A percentile compares a stretch with the other conserved stretches of the same genome.
These are phyloP conservation scores for Hura crepitans DNA, from an alignment of 441 rosid species.

Conservation along the genomic window DNA sequence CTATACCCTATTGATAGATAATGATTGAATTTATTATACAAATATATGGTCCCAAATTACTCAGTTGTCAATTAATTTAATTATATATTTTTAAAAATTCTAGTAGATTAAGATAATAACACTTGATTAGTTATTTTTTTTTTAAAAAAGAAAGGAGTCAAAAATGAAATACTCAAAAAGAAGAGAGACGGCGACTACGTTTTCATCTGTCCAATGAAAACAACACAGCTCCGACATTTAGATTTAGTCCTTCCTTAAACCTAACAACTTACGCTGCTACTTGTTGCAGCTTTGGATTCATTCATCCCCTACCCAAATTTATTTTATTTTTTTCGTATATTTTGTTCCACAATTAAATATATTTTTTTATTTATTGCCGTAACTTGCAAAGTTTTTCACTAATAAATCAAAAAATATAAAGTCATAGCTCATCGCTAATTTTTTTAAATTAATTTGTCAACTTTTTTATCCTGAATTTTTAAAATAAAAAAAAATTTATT, in stretches of 20 bases:
- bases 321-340: not conserved
- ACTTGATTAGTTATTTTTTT: no score
- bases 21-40: not conserved
- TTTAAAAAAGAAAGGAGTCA: not conserved
- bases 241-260: not conserved
- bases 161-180: not conserved
- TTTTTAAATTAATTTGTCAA: no score
- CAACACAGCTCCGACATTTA: conserved; percentile 15
- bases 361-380: no score
- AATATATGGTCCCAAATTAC: not conserved
- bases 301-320: not conserved
- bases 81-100: no score
- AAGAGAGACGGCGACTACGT: not conserved
- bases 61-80: not conserved
- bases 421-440: no score
- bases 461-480: no score
- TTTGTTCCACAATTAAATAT: not conserved
- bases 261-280: no score
- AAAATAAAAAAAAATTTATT: no score
- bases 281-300: conserved; percentile 10
- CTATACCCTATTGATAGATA: not conserved
- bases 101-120: no score
- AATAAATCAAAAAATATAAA: not conserved
- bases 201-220: not conserved
- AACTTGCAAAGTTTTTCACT: no score